Evolutionary conservation across 768 basidiomycete genomes (phyloP).

Genomic region (Lyophyllum semitale): DNA sequence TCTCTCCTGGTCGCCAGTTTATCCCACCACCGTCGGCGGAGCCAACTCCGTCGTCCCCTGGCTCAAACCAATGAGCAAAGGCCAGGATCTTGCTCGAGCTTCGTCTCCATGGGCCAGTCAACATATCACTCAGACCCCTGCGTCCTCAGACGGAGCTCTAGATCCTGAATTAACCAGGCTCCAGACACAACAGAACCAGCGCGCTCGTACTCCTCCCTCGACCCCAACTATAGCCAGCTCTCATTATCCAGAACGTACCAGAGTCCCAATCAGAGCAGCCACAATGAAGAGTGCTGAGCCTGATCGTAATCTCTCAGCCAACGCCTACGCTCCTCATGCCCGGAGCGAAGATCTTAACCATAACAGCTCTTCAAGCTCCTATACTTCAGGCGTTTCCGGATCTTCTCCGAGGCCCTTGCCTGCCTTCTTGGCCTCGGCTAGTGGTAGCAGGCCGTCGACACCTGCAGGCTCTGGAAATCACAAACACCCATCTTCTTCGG

Average conservation of each 20-base stretch:
- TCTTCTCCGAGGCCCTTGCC: conserved; percentile 47
- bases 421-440: conserved; percentile 45
- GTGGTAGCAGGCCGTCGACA: conserved; percentile 57
- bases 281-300: conserved; percentile 60
- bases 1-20: conserved; percentile 1
- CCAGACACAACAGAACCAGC: conserved; percentile 16
- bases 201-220: conserved; percentile 35
- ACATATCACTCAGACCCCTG: conserved; percentile 20
- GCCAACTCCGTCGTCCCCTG: neutral
- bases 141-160: conserved; percentile 23
- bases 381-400: conserved; percentile 26
- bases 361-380: conserved; percentile 27
- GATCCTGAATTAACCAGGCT: conserved; percentile 26
- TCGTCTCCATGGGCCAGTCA: conserved; percentile 37
- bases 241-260: conserved; percentile 51
- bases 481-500: conserved; percentile 53
- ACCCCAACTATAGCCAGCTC: conserved; percentile 28
- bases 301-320: conserved; percentile 47
- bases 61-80: conserved; percentile 35
- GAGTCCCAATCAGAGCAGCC: conserved; percentile 64
- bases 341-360: conserved; percentile 79
- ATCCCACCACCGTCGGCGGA: neutral
- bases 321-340: conserved; percentile 45
- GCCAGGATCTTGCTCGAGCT: conserved; percentile 34
- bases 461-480: conserved; percentile 52